Base-by-base conservation (phyloP, 2,329 filamentous ascomycete genomes). In the Monosporascus sp. region DNA sequence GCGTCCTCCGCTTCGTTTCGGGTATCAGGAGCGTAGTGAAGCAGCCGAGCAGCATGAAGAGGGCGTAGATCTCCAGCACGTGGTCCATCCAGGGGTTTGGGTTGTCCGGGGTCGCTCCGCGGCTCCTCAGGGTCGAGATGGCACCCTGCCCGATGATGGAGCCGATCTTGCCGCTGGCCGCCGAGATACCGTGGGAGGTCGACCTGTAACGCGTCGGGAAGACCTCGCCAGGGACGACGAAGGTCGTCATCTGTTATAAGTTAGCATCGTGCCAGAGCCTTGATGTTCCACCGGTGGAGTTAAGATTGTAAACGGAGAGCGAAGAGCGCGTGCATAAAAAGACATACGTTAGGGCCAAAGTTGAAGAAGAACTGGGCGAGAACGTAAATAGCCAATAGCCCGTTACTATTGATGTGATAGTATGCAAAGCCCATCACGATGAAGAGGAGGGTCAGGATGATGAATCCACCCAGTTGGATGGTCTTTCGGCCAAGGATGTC, bases 401-500 rank as follows among this genome's bases (percentile, higher is more conserved):
- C 81, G 58, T 77, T 74, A 54, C 72, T 64, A n/a, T 71, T 65
- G 19, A 84, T 70, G 46, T 78, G 68, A 62, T 80, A 66, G 71
- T 84, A 86, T 11, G 75, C 81, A 57, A 86, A 86, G 26, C 84
- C 84, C 73, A 86, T 85, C 57, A 81, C 68, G 53, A 82, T 71
- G 70, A 65, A 70, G 20, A 87, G 74, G 44, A 82, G 72, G 7
- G 83, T 85, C 7, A 87, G 70, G 52, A 86, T 78, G 49, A 72
- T 67, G 68, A 86, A 87, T 26, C 83, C 84, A 55, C 75, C 78
- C 52, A 88, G 71, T 72, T 89, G 89, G 53, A 93, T 90, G 1
- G 87, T 82, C 75, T 90, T 91, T 64, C 89, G 86, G 51, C 88
- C 89, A 16, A 91, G 63, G 1, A 79, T 88, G 70, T 93, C 88